Evolutionary conservation across 2,329 filamentous ascomycete species (phyloP).

Genomic region (Penicillium sp.): DNA sequence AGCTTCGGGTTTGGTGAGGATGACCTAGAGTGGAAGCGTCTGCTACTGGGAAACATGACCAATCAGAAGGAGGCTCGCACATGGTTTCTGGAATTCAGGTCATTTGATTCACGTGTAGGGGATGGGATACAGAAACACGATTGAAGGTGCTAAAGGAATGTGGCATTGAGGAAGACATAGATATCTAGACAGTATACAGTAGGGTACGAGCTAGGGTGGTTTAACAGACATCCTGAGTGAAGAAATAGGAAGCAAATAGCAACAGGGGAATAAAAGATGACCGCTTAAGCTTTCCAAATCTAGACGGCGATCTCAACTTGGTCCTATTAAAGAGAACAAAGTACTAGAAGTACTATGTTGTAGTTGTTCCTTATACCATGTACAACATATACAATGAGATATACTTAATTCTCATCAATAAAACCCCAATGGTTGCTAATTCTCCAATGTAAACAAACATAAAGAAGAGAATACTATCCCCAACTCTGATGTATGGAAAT

Average conservation of each 20-base stretch:
- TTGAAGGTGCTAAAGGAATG: not conserved
- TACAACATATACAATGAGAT: not conserved
- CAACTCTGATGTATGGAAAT: not conserved
- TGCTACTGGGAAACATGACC: constrained; percentile 13
- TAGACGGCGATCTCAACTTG: constrained; percentile 1
- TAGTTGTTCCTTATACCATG: not conserved
- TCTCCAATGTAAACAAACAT: not conserved
- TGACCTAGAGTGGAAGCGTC: constrained; percentile 14
- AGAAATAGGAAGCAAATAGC: not conserved
- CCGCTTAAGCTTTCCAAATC: constrained; percentile 1
- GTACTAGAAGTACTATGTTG: not conserved
- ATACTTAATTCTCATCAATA: not conserved
- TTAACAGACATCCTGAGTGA: not conserved
- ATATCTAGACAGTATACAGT: not conserved
- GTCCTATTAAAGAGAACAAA: not conserved
- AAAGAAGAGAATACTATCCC: not conserved
- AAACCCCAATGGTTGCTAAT: not conserved
- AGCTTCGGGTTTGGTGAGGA: not conserved
- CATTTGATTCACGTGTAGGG: not conserved
- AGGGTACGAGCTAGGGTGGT: not conserved
- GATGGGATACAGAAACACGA: not conserved
- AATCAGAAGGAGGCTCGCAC: constrained; percentile 6
- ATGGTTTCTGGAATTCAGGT: constrained; percentile 3
- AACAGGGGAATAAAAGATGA: not conserved
- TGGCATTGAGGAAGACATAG: not conserved